Conservation (phyloP, 164 flowering plant species). For the Chimonanthus salicifolius region DNA sequence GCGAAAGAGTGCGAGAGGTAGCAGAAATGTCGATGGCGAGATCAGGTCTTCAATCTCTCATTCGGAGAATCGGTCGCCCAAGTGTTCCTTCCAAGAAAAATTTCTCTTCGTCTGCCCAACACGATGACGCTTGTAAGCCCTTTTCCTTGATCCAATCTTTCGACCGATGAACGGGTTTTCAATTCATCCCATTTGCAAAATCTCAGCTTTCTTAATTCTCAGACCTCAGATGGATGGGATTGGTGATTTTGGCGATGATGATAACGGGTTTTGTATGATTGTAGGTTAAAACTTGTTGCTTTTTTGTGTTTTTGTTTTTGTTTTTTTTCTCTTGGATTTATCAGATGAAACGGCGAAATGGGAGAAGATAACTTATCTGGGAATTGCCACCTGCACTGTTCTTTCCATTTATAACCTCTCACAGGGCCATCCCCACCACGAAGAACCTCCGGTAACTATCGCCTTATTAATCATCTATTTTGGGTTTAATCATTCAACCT, state of each 20-base stretch:
- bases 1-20: not conserved
- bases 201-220: too few relatives aligned
- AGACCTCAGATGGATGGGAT: too few relatives aligned
- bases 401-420: slow-evolving; percentile 53
- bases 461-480: too few relatives aligned
- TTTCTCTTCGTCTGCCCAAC: not conserved
- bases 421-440: slow-evolving; percentile 74
- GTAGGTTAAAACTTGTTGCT: too few relatives aligned
- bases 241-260: too few relatives aligned
- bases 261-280: too few relatives aligned
- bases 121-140: not conserved
- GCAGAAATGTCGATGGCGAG: not conserved
- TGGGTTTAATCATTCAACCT: too few relatives aligned
- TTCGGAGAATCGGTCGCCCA: not conserved
- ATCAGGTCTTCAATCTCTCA: not conserved
- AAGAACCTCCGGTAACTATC: slow-evolving; percentile 43
- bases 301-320: too few relatives aligned
- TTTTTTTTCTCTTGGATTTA: not conserved
- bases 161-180: too few relatives aligned
- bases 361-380: slow-evolving; percentile 83
- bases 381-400: slow-evolving; percentile 50
- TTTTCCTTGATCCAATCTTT: too few relatives aligned
- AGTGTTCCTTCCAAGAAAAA: not conserved
- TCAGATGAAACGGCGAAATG: slow-evolving; percentile 81
- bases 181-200: too few relatives aligned